Evolutionary conservation across 192 early-diverging fungal species (phyloP).

Genomic region (Coemansia furcata): DNA sequence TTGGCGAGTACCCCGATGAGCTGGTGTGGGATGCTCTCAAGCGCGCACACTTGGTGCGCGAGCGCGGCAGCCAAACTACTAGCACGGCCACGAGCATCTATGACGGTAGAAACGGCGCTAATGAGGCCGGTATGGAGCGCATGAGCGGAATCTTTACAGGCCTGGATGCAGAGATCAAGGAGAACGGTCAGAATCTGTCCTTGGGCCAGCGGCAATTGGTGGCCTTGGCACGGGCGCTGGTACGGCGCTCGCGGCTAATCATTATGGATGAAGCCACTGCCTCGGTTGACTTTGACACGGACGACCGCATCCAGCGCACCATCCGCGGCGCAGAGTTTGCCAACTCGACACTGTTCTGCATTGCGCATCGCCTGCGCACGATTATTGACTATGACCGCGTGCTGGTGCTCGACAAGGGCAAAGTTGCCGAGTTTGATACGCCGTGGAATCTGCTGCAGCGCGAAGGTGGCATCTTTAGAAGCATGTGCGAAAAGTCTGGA

Average conservation of each 20-base stretch:
- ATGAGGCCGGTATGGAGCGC: neutral
- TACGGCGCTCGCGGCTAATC: constrained; percentile 67
- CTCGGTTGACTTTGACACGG: too few species aligned
- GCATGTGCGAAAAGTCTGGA: too few species aligned
- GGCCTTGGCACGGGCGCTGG: constrained; percentile 21
- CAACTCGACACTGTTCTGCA: too few species aligned
- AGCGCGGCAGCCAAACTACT: neutral
- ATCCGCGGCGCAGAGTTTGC: too few species aligned
- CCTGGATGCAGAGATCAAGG: neutral
- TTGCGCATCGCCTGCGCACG: too few species aligned
- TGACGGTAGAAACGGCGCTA: neutral
- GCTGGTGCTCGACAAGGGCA: too few species aligned
- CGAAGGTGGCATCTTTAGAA: too few species aligned
- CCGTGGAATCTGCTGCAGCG: too few species aligned
- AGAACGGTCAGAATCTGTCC: constrained; percentile 58
- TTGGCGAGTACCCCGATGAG: too few species aligned
- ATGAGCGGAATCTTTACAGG: constrained; percentile 9
- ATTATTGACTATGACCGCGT: too few species aligned
- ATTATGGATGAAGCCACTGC: constrained; percentile 15
- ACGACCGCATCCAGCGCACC: too few species aligned
- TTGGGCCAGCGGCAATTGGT: constrained; percentile 75
- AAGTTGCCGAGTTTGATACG: too few species aligned
- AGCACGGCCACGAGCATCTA: neutral
- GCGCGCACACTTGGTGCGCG: constrained; percentile 27
- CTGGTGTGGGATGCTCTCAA: constrained; percentile 1